Percentiles rank a stretch among this genome's conserved stretches.
Conservation (phyloP, 140 eudicot species). For the Cichorium intybus region DNA sequence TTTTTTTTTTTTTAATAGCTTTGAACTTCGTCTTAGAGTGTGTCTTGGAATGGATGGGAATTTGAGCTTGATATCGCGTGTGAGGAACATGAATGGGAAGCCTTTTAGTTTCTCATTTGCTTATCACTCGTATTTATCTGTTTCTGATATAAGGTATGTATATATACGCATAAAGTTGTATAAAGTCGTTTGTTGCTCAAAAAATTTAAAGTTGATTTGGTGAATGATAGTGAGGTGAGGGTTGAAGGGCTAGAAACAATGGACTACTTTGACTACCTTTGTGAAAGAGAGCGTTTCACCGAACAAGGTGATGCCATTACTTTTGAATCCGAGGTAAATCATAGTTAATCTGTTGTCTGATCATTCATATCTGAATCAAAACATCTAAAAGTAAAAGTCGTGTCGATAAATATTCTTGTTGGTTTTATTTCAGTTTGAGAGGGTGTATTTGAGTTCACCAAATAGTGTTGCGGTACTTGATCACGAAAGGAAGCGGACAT, state of each 20-base stretch:
- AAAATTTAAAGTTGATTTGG: conserved; percentile 1
- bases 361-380: too few species aligned
- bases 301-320: conserved; percentile 66
- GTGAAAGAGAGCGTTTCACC: conserved; percentile 48
- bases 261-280: conserved; percentile 56
- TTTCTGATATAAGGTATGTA: conserved; percentile 93
- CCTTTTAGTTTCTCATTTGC: conserved; percentile 88
- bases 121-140: conserved; percentile 65
- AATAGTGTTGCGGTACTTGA: conserved; percentile 73
- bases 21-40: conserved; percentile 83
- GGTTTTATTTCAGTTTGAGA: conserved; percentile 57
- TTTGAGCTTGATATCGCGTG: conserved; percentile 67
- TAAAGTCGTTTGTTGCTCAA: too few species aligned
- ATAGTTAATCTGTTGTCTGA: too few species aligned
- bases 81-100: conserved; percentile 76
- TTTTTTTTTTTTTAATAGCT: conserved; percentile 58
- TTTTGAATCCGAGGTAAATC: conserved; percentile 58
- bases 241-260: conserved; percentile 67
- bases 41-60: conserved; percentile 57
- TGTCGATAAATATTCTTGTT: not conserved
- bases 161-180: conserved; percentile 5
- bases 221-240: conserved; percentile 56
- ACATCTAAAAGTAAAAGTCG: too few species aligned
- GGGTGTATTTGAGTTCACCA: conserved; percentile 77
- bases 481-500: conserved; percentile 77